phyloP scores from a whole-genome alignment of 306 rosid species.

The Rosa chinensis region DNA sequence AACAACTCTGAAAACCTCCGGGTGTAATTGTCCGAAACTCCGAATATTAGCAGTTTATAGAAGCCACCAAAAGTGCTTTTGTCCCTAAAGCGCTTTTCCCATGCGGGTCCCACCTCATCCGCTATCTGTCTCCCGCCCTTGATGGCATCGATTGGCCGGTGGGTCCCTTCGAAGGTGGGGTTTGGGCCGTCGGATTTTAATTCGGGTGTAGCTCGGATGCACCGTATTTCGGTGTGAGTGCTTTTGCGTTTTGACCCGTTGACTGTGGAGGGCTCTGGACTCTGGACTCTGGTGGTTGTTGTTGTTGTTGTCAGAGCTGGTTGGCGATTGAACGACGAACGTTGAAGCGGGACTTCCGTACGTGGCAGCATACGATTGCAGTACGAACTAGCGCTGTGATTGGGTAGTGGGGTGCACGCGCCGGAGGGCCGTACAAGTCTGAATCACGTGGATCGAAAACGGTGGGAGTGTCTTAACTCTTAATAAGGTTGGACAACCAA shows the following conservation, averaged over 20 bases:
- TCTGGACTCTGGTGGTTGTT: background rate
- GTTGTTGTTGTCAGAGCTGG: background rate
- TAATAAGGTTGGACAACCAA: background rate
- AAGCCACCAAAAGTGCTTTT: background rate
- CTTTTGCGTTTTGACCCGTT: background rate
- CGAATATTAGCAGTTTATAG: background rate
- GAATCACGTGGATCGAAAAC: background rate
- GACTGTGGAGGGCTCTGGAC: background rate
- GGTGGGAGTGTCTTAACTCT: background rate
- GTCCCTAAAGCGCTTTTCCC: background rate
- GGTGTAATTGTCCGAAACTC: background rate
- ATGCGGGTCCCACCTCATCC: background rate
- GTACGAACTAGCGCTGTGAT: background rate
- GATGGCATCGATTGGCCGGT: background rate
- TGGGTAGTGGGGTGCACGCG: background rate
- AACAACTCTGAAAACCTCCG: background rate
- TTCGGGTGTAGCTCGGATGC: background rate
- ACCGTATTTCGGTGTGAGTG: background rate
- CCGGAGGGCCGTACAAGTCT: slow-evolving; percentile 1
- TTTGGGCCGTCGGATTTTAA: background rate
- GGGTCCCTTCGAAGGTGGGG: background rate
- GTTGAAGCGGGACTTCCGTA: background rate
- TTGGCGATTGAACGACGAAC: slow-evolving; percentile 1
- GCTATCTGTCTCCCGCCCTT: background rate
- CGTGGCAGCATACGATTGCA: background rate